Evolutionary conservation across 495 filamentous ascomycete genomes (phyloP), one percentile per base, ranked within the genome.

Genomic region (Aspergillus conjunctus): DNA sequence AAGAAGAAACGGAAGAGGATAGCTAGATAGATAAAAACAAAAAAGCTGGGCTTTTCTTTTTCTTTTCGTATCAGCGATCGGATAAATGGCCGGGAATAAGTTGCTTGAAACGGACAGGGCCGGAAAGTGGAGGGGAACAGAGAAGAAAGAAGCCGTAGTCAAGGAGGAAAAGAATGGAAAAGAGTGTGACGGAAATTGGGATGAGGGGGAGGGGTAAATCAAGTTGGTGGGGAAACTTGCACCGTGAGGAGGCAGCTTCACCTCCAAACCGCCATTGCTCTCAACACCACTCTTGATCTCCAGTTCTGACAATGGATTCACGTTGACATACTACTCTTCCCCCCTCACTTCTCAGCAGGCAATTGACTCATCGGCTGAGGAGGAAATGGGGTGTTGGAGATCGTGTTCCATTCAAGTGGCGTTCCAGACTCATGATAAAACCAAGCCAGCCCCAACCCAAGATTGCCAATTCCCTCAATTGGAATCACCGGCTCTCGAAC

Each of bases 51-150:
- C n/a, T 54, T 48, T 45, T 11, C 15, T 41, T 12, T 26, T 26
- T 26, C 5, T 41, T 41, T 41, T 12, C 49, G 48, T 44, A 57
- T 46, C 30, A 48, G 58, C 26, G 22, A 60, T 54, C 52, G 50
- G 46, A 59, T 44, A 51, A 18, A 11, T 32, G 33, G 56, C 34
- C 43, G 59, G 56, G 51, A 62, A 66, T 62, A 53, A 59, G 56
- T 62, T 62, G 46, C 59, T 57, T 12, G 39, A 61, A 65, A 48
- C 22, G 45, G 59, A 55, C 37, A 37, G 58, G 68, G 63, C 52
- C 60, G 58, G 56, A 60, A 62, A 56, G 30, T 58, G 51, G 58
- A 59, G 34, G 59, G 67, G 64, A 68, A 65, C 66, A 33, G 51
- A 26, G 26, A 26, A 26, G 26, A 26, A 26, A 26, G n/a, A n/a